Conservation (phyloP, 345 rosid species). For the Syzygium aromaticum region DNA sequence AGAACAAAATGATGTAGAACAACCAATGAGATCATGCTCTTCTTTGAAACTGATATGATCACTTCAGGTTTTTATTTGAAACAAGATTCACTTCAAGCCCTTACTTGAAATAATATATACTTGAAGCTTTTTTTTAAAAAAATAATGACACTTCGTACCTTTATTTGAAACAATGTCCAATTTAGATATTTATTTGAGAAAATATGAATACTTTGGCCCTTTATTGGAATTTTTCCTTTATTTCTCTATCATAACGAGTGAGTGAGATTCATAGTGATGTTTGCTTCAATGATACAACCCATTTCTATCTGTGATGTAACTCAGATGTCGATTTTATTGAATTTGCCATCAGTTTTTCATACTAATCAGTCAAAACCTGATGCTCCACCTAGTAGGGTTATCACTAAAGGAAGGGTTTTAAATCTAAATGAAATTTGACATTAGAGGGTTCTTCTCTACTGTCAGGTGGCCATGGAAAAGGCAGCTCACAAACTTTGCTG, state of each 20-base stretch:
- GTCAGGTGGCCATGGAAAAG: neutral
- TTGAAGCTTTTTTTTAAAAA: too few species aligned
- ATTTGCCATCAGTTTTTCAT: neutral
- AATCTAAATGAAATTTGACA: neutral
- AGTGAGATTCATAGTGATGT: neutral
- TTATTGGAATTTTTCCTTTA: neutral
- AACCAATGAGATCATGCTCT: too few species aligned
- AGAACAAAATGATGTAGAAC: too few species aligned
- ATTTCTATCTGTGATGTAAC: neutral
- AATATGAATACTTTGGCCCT: too few species aligned
- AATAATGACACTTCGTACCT: too few species aligned
- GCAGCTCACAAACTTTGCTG: neutral
- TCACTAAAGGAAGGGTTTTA: neutral
- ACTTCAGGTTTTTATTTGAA: too few species aligned
- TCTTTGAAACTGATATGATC: too few species aligned
- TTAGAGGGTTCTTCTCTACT: neutral
- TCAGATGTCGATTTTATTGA: neutral
- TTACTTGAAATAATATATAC: too few species aligned
- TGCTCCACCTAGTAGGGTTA: neutral
- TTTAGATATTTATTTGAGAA: too few species aligned
- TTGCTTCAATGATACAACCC: neutral
- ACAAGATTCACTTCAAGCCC: too few species aligned
- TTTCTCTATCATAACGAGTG: neutral
- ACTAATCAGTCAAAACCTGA: neutral
- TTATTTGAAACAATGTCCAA: too few species aligned